phyloP scores from a whole-genome alignment of 495 filamentous ascomycete species.

The Collariella sp. region DNA sequence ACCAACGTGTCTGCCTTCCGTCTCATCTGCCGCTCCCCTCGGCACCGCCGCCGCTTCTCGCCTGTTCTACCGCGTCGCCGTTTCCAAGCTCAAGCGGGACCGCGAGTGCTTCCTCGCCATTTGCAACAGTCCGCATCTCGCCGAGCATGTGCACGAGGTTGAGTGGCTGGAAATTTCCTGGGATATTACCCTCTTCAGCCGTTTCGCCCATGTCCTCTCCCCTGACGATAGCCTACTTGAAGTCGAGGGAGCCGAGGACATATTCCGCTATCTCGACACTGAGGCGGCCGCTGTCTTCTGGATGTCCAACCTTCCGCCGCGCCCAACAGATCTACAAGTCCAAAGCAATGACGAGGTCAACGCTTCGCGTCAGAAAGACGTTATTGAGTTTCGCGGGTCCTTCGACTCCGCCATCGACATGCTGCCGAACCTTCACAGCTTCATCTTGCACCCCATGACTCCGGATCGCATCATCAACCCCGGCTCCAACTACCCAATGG shows the following conservation, averaged over 20 bases:
- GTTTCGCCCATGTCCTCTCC: not conserved
- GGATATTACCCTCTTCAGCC: not conserved
- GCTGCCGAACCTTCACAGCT: slow-evolving; percentile 10
- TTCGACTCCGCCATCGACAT: slow-evolving; percentile 5
- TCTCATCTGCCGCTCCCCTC: not conserved
- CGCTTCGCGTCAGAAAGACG: not conserved
- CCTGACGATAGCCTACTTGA: not conserved
- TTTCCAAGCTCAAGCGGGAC: slow-evolving; percentile 6
- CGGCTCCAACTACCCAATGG: not conserved
- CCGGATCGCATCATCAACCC: not conserved
- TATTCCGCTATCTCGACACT: not conserved
- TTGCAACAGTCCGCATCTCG: slow-evolving; percentile 3
- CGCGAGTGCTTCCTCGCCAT: slow-evolving; percentile 9
- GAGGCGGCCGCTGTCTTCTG: not conserved
- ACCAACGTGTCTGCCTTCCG: not conserved
- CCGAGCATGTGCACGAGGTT: slow-evolving; percentile 4
- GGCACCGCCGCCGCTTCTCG: not conserved
- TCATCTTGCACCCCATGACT: slow-evolving; percentile 6
- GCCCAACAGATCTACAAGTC: not conserved
- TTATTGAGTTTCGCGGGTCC: not conserved
- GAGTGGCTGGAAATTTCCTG: slow-evolving; percentile 9
- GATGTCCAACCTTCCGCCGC: not conserved
- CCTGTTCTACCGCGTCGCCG: slow-evolving; percentile 8
- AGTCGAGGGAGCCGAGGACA: not conserved
- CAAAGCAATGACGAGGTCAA: not conserved